Base-by-base conservation (phyloP, 192 early-diverging fungal species). In the Coemansia sp. region DNA sequence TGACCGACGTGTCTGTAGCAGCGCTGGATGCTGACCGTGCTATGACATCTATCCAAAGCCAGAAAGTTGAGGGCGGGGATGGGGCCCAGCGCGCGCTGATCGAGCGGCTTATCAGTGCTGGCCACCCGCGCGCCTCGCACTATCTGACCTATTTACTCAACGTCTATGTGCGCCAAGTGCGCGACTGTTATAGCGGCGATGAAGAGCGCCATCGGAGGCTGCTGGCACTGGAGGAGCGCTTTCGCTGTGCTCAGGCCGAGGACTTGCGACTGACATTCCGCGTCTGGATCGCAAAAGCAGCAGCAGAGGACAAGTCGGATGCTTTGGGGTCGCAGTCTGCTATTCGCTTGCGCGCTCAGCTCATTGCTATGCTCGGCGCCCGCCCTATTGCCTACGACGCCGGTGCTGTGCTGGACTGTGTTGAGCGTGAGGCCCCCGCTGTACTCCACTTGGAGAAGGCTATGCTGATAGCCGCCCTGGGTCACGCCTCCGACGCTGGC, bases 91-190 rank as follows among this genome's bases (percentile, higher is more conserved):
- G 81, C 3, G 62, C 39, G 20, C 72, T 84, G 34, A 79, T 84
- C 27, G 81, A 84, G 68, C 73, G 81, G n/a, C 73, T 84, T 6
- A 41, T 84, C 13, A 15, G 38, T 0, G 73, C 74, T 3, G 24
- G 34, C 15, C 81, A 84, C 36, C 31, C 64, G 12, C 69, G 72
- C 15, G 81, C 81, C 12, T 69, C 68, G 9, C 77, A 76, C 66
- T 79, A 79, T 39, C 76, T 74, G 77, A 84, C 81, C 5, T 69
- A 79, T 40, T 64, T 84, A 68, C 60, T 76, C 22, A 71, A 60
- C 1, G 77, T 62, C 22, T 79, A 84, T 22, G 81, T 84, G 69
- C 81, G 81, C 31, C 73, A 83, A 39, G 33, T 83, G 18, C 63
- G 69, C 34, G 80, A 78, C 38, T 58, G 62, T 29, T 71, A 72